These are phyloP conservation scores for Wickerhamiella australiensis DNA, from an alignment of 805 yeast genomes.

Conservation along the genomic window DNA sequence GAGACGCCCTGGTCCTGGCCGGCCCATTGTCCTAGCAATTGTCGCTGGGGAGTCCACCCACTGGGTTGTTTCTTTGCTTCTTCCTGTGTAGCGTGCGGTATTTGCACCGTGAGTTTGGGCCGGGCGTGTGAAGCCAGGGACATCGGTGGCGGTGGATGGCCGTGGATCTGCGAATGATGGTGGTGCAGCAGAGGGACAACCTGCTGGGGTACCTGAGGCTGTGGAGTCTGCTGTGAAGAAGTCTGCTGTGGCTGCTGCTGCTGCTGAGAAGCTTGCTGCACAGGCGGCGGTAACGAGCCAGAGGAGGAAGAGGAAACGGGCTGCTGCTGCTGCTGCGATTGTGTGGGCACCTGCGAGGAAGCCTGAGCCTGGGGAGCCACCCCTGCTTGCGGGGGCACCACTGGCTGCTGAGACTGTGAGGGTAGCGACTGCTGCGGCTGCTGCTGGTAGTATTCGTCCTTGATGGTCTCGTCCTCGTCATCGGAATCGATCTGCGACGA, in stretches of 20 bases:
- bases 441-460: slow-evolving; percentile 17
- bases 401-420: not conserved
- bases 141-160: not conserved
- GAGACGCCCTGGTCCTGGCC: slow-evolving; percentile 1
- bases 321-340: slow-evolving; percentile 2
- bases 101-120: slow-evolving; percentile 31
- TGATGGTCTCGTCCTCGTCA: slow-evolving; percentile 17
- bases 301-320: too few species aligned
- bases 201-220: not conserved
- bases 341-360: not conserved
- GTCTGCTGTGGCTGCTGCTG: slow-evolving; percentile 13
- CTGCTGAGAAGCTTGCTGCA: slow-evolving; percentile 13
- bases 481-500: slow-evolving; percentile 6
- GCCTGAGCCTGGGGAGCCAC: not conserved
- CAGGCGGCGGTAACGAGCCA: not conserved
- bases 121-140: slow-evolving; percentile 14
- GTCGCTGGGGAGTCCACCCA: slow-evolving; percentile 6
- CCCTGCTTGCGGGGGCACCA: not conserved
- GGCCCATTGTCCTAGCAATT: not conserved
- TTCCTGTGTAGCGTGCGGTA: slow-evolving; percentile 21
- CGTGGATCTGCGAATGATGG: not conserved
- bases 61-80: not conserved
- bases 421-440: slow-evolving; percentile 8
- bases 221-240: slow-evolving; percentile 11
- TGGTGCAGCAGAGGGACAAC: not conserved